Conservation (phyloP, 148 eudicot genomes). For the Persicaria maculosa region DNA sequence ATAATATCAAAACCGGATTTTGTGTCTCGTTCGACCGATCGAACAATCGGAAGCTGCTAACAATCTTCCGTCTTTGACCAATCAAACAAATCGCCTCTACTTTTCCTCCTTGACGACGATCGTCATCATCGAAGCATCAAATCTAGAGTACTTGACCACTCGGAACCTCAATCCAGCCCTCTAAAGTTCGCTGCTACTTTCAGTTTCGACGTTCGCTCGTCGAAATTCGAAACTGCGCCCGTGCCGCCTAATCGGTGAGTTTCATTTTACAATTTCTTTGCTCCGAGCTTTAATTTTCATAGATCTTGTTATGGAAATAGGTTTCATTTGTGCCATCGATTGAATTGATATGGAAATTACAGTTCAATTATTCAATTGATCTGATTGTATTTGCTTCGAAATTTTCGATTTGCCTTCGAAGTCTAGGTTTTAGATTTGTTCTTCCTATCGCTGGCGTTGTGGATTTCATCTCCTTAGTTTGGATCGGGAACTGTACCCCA, state of each 20-base stretch:
- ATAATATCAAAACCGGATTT: slow-evolving; percentile 1
- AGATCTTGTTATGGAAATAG: slow-evolving; percentile 4
- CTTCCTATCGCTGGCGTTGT: not conserved
- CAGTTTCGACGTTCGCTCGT: slow-evolving; percentile 9
- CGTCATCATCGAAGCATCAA: not conserved
- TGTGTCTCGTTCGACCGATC: not conserved
- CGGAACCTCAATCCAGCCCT: not conserved
- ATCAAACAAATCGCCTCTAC: not conserved
- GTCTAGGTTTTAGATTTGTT: not conserved
- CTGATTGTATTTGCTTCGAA: not conserved
- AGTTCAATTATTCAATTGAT: not conserved
- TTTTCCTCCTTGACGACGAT: slow-evolving; percentile 1
- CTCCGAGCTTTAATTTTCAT: not conserved
- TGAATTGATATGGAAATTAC: not conserved
- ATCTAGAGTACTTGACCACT: not conserved
- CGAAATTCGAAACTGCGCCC: slow-evolving; percentile 5
- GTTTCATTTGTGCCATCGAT: not conserved
- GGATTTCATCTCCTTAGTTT: not conserved
- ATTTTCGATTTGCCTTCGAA: not conserved
- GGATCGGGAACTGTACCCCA: not conserved
- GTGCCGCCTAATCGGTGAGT: slow-evolving; percentile 2
- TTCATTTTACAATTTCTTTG: not conserved
- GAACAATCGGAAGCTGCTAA: not conserved
- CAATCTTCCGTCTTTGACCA: slow-evolving; percentile 4
- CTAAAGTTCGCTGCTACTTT: not conserved